A percentile compares a stretch with the other conserved stretches of the same genome.
These are phyloP conservation scores for Apiospora koreana DNA, from an alignment of 2,329 filamentous ascomycete genomes.

Conservation along the genomic window DNA sequence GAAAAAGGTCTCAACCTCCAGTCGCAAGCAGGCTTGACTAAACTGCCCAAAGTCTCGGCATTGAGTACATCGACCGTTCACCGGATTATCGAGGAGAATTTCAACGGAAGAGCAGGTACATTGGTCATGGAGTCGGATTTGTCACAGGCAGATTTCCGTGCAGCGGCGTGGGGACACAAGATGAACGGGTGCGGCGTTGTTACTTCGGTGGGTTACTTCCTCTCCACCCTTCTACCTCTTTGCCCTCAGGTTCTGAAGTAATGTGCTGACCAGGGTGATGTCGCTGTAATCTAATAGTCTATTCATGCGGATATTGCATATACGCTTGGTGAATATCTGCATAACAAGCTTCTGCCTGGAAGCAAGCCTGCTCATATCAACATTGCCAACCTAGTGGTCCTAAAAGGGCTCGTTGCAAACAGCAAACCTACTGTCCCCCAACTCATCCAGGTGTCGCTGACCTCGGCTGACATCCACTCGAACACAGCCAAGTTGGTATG, in stretches of 20 bases:
- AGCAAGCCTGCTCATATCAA: conserved; percentile 39
- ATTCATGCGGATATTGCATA: conserved; percentile 66
- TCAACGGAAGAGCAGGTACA: too few species aligned
- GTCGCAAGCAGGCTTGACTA: too few species aligned
- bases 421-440: conserved; percentile 30
- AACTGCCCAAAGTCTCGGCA: too few species aligned
- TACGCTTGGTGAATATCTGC: conserved; percentile 63
- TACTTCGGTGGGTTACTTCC: conserved; percentile 24
- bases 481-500: conserved; percentile 45
- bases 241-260: too few species aligned
- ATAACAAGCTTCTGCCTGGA: conserved; percentile 50
- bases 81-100: too few species aligned
- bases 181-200: conserved; percentile 44
- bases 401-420: conserved; percentile 35
- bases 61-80: too few species aligned
- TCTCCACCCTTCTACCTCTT: too few species aligned
- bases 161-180: conserved; percentile 41
- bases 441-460: conserved; percentile 31
- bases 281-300: too few species aligned
- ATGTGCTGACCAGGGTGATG: too few species aligned
- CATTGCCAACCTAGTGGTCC: conserved; percentile 39
- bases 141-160: conserved; percentile 37
- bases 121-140: conserved; percentile 41
- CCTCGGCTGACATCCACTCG: conserved; percentile 43
- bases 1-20: too few species aligned